A percentile compares a stretch with the other conserved stretches of the same genome.
Conservation (phyloP, 768 basidiomycete genomes). For the Galerina sulciceps region DNA sequence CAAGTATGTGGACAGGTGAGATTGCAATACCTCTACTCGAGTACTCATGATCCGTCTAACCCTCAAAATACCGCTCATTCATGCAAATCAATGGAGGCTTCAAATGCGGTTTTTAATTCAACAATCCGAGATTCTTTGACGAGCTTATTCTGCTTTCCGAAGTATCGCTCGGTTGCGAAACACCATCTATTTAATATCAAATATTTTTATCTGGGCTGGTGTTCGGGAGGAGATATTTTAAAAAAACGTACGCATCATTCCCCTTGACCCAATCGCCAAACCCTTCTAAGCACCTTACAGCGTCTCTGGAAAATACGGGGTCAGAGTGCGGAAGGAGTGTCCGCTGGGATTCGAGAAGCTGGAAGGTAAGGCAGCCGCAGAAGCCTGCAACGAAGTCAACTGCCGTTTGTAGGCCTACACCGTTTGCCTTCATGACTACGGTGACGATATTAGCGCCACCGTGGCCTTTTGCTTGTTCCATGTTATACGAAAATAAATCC, state of each 20-base stretch:
- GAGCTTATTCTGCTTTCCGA: constrained; percentile 2
- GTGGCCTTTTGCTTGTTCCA: constrained; percentile 11
- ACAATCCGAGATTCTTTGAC: constrained; percentile 6
- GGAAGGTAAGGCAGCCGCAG: constrained; percentile 4
- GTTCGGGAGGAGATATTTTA: neutral
- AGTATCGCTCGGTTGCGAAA: constrained; percentile 7
- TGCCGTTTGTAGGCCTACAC: constrained; percentile 2
- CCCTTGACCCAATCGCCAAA: constrained; percentile 9
- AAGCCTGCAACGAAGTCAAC: constrained; percentile 3
- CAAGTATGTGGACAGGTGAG: too few species aligned
- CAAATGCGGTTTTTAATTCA: neutral
- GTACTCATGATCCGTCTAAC: too few species aligned
- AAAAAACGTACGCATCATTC: constrained; percentile 1
- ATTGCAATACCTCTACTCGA: too few species aligned
- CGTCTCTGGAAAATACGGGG: constrained; percentile 2
- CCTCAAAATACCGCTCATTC: too few species aligned
- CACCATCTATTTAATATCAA: neutral
- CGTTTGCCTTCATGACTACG: constrained; percentile 10
- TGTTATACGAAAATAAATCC: constrained; percentile 10
- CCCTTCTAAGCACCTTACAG: neutral
- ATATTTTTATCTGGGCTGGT: too few species aligned
- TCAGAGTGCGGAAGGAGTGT: neutral
- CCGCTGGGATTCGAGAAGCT: constrained; percentile 1
- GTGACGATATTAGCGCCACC: constrained; percentile 8
- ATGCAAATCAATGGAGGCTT: neutral